Evolutionary conservation across 495 filamentous ascomycete species (phyloP).

Genomic region (Xylaria venustula): DNA sequence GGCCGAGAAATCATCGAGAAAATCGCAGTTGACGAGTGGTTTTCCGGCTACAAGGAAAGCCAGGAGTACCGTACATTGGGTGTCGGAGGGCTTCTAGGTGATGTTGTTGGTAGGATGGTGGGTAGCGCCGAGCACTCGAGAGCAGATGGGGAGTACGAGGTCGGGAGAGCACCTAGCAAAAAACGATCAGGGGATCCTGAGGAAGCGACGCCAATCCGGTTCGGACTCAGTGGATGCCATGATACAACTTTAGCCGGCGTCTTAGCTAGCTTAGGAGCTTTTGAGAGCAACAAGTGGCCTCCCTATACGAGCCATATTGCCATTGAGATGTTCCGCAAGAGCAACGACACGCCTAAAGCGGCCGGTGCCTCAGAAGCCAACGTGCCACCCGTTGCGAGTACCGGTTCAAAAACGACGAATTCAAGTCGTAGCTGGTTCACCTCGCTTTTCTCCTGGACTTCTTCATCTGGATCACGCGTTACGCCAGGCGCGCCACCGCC

Average conservation of each 20-base stretch:
- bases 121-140: conserved; percentile 63
- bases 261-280: conserved; percentile 75
- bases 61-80: conserved; percentile 82
- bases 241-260: conserved; percentile 88
- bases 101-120: conserved; percentile 83
- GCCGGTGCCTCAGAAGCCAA: not conserved
- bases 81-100: conserved; percentile 79
- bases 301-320: conserved; percentile 90
- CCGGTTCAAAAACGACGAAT: conserved; percentile 4
- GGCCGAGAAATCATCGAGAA: conserved; percentile 68
- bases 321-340: conserved; percentile 77
- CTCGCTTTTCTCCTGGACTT: conserved; percentile 38
- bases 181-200: conserved; percentile 41
- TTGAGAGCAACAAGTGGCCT: conserved; percentile 74
- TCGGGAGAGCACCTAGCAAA: conserved; percentile 40
- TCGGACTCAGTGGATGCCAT: conserved; percentile 82
- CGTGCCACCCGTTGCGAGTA: conserved; percentile 3
- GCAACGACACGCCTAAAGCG: conserved; percentile 15
- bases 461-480: conserved; percentile 1
- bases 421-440: conserved; percentile 45
- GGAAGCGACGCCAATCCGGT: conserved; percentile 55
- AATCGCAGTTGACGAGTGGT: conserved; percentile 92
- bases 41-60: conserved; percentile 77
- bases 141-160: conserved; percentile 53
- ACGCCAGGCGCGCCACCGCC: conserved; percentile 24